A percentile compares a stretch with the other conserved stretches of the same genome.
Conservation (phyloP, 768 basidiomycete genomes). For the Suillus occidentalis region DNA sequence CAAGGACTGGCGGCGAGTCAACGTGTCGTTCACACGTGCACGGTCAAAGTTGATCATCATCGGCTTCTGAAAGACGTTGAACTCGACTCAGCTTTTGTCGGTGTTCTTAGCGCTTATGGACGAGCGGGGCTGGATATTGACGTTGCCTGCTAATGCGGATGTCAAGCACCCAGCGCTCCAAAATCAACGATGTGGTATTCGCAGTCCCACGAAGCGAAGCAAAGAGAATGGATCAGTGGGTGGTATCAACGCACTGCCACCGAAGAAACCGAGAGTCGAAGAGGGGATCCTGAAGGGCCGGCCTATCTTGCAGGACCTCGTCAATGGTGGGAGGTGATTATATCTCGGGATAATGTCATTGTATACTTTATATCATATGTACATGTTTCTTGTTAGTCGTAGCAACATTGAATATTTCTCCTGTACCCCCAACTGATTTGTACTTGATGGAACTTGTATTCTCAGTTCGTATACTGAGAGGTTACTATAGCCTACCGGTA, state of each 20-base stretch:
- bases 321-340: slow-evolving; percentile 40
- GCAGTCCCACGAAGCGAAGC: slow-evolving; percentile 11
- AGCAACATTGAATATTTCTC: background rate
- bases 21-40: slow-evolving; percentile 95
- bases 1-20: slow-evolving; percentile 95
- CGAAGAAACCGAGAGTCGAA: slow-evolving; percentile 36
- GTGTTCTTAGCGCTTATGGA: slow-evolving; percentile 83
- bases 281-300: slow-evolving; percentile 53
- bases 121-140: slow-evolving; percentile 65
- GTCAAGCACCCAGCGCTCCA: slow-evolving; percentile 42
- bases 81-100: slow-evolving; percentile 55
- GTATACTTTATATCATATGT: background rate
- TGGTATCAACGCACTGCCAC: slow-evolving; percentile 18
- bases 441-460: no score
- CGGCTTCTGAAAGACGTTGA: slow-evolving; percentile 80
- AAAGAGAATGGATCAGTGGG: slow-evolving; percentile 7
- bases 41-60: slow-evolving; percentile 88
- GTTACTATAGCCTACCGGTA: no score
- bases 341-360: slow-evolving; percentile 42
- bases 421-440: background rate
- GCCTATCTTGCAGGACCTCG: slow-evolving; percentile 60
- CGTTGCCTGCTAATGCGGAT: slow-evolving; percentile 56
- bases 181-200: slow-evolving; percentile 21
- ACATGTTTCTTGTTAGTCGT: background rate
- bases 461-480: no score